phyloP scores from a whole-genome alignment of 2,329 filamentous ascomycete genomes.

The Fusarium udum region DNA sequence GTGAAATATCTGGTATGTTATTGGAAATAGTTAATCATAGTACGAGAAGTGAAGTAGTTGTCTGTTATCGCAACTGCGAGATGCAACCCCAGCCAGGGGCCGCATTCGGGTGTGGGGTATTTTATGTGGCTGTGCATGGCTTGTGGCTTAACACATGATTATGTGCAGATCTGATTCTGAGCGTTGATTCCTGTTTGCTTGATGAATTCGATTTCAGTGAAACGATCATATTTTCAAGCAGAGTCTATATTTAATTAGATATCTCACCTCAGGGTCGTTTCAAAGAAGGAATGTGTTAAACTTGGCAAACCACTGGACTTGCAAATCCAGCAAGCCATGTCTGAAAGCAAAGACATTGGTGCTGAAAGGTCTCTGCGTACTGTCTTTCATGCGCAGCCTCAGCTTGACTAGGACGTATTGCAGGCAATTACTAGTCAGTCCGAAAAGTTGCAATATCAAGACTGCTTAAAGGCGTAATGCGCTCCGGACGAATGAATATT shows the following conservation, averaged over 20 bases:
- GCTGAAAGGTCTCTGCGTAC: neutral
- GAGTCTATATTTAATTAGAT: neutral
- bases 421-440: neutral
- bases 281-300: neutral
- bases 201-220: neutral
- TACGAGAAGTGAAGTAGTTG: slow-evolving; percentile 25
- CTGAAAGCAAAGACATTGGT: neutral
- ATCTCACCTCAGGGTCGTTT: neutral
- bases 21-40: slow-evolving; percentile 42
- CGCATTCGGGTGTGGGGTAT: slow-evolving; percentile 39
- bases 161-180: neutral
- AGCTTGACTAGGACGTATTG: neutral
- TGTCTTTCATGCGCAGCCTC: too few relatives aligned
- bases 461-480: neutral
- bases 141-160: slow-evolving; percentile 34
- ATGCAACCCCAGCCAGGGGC: slow-evolving; percentile 37
- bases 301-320: neutral
- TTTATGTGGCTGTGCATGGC: slow-evolving; percentile 32
- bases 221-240: neutral
- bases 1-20: slow-evolving; percentile 39
- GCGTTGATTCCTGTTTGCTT: neutral
- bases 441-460: too few relatives aligned
- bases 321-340: neutral
- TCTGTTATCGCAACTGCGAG: slow-evolving; percentile 35
- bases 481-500: neutral